Evolutionary conservation across 805 yeast species (phyloP).

Genomic region (Candida awuae): DNA sequence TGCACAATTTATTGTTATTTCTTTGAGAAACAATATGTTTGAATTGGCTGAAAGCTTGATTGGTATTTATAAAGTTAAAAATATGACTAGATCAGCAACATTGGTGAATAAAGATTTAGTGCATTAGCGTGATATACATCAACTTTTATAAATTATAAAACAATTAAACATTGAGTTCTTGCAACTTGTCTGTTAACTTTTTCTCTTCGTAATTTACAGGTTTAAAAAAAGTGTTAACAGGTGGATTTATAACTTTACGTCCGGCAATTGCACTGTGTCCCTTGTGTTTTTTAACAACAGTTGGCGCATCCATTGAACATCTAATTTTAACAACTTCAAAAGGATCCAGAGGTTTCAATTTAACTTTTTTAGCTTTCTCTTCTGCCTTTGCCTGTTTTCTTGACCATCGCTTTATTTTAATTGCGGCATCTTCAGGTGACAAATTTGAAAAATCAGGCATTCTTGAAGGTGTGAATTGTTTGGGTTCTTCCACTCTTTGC

Average conservation of each 20-base stretch:
- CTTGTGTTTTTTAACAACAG: conserved; percentile 9
- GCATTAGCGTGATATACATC: not conserved
- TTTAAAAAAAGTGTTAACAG: conserved; percentile 12
- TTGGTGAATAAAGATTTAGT: conserved; percentile 53
- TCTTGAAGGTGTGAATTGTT: not conserved
- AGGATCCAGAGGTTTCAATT: not conserved
- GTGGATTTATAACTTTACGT: conserved; percentile 7
- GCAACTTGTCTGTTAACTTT: conserved; percentile 6
- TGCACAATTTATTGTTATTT: conserved; percentile 94
- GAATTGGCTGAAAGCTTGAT: conserved; percentile 91
- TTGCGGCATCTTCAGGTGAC: conserved; percentile 2
- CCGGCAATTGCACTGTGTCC: not conserved
- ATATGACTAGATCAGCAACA: conserved; percentile 82
- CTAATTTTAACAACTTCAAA: conserved; percentile 9
- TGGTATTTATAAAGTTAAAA: conserved; percentile 89
- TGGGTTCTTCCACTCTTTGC: not conserved
- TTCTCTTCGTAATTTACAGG: conserved; percentile 9
- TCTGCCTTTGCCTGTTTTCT: conserved; percentile 1
- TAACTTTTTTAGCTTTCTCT: conserved; percentile 7
- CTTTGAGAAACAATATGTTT: conserved; percentile 94
- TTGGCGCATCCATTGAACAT: conserved; percentile 15
- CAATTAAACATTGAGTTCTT: conserved; percentile 9
- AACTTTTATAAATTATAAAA: not conserved
- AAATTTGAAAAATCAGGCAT: conserved; percentile 4
- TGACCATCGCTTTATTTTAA: conserved; percentile 5